A percentile compares a stretch with the other conserved stretches of the same genome.
These are phyloP conservation scores for Gossypium raimondii DNA, from an alignment of 345 rosid species.

Conservation along the genomic window DNA sequence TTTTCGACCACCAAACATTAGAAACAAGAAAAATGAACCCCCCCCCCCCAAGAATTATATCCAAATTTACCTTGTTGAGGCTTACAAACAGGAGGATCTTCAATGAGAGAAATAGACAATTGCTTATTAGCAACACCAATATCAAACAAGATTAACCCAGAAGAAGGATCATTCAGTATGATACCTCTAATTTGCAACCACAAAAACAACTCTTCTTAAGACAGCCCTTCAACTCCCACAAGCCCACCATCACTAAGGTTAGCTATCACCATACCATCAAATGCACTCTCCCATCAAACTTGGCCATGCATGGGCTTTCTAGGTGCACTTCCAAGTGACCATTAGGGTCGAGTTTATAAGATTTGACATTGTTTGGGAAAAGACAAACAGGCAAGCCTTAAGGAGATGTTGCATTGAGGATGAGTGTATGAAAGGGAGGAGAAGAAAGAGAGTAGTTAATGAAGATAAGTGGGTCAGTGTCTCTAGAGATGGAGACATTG, in stretches of 20 bases:
- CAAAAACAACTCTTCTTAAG: conserved; percentile 80
- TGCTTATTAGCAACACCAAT: conserved; percentile 80
- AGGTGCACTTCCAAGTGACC: conserved; percentile 67
- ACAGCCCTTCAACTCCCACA: conserved; percentile 63
- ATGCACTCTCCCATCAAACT: conserved; percentile 69
- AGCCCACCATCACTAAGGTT: conserved; percentile 83
- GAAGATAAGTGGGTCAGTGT: conserved; percentile 31
- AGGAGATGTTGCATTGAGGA: conserved; percentile 56
- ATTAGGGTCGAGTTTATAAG: conserved; percentile 42
- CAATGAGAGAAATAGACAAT: conserved; percentile 80
- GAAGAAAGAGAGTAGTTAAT: conserved; percentile 14
- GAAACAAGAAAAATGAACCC: too few relatives aligned
- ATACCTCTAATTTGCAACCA: conserved; percentile 82
- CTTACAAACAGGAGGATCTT: conserved; percentile 83
- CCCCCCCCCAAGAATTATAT: too few relatives aligned
- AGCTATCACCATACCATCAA: conserved; percentile 64
- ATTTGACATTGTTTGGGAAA: conserved; percentile 63
- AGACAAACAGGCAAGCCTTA: conserved; percentile 80
- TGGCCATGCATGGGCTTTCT: conserved; percentile 68
- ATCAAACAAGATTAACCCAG: conserved; percentile 77
- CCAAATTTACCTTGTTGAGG: conserved; percentile 23
- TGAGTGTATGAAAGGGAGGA: conserved; percentile 21
- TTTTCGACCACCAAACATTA: not conserved
- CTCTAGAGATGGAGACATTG: conserved; percentile 38
- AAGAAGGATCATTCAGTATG: conserved; percentile 62